Evolutionary conservation across 192 early-diverging fungal genomes (phyloP).

Genomic region (Gryganskiella cystojenkinii): DNA sequence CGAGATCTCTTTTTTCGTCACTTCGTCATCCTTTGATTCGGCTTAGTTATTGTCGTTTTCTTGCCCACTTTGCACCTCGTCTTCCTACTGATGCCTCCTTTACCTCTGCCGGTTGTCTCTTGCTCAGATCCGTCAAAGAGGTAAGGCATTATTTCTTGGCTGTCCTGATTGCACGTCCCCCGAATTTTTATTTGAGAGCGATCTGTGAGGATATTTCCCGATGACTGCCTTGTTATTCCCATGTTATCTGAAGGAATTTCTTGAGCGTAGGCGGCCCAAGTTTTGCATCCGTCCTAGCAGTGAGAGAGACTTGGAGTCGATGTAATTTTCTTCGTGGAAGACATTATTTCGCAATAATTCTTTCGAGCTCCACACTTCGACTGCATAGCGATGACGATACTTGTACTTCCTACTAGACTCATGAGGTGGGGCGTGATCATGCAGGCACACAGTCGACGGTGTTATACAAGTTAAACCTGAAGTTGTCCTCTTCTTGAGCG

Average conservation of each 20-base stretch:
- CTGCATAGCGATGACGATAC: too few relatives aligned
- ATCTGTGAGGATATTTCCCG: slow-evolving; percentile 61
- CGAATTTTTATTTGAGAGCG: slow-evolving; percentile 60
- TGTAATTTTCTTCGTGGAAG: too few relatives aligned
- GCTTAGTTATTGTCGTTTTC: not conserved
- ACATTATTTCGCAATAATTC: too few relatives aligned
- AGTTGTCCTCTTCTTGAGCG: too few relatives aligned
- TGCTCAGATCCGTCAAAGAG: slow-evolving; percentile 63
- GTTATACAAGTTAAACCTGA: too few relatives aligned
- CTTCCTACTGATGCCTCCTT: not conserved
- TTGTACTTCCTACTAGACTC: too few relatives aligned
- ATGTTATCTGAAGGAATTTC: slow-evolving; percentile 28
- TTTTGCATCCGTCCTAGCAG: slow-evolving; percentile 19
- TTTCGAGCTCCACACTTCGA: too few relatives aligned
- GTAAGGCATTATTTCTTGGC: slow-evolving; percentile 73
- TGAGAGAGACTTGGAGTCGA: slow-evolving; percentile 24
- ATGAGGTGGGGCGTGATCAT: too few relatives aligned
- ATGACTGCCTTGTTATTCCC: slow-evolving; percentile 50
- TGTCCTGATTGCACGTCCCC: slow-evolving; percentile 71
- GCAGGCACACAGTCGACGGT: too few relatives aligned
- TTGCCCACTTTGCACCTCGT: not conserved
- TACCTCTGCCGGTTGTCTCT: slow-evolving; percentile 28
- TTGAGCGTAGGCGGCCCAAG: slow-evolving; percentile 28
- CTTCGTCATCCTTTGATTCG: not conserved
- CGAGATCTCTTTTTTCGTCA: not conserved